Base-by-base conservation (phyloP, 345 rosid species). In the Luvunga scandens region DNA sequence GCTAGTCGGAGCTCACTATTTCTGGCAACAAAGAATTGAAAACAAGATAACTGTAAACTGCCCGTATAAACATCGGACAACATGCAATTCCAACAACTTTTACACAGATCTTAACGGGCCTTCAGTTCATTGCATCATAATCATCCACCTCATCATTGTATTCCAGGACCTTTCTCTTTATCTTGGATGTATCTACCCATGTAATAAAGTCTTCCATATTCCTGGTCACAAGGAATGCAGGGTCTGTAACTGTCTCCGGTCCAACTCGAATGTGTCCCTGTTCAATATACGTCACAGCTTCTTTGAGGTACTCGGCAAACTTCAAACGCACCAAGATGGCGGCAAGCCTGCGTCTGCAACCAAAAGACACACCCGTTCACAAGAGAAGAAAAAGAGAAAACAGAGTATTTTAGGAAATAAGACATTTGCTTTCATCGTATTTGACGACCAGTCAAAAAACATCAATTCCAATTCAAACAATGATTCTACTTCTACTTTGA, bases 191-290 rank as follows among this genome's bases (percentile, higher is more conserved):
- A 84, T 95, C 99, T 48, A 92, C 98, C 98, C 97, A 95, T 1
- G 99, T 95, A 69, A 92, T 86, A 24, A 92, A 93, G 85, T 95
- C 98, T 80, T 95, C 98, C 95, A 91, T 92, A 76, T 92, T 95
- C 85, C 98, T 83, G 1, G 98, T 93, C 28, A 95, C 99, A 2
- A 93, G 87, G 84, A 88, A 95, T 59, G 98, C 94, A 2, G 98
- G 97, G 81, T 95, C 98, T 8, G 91, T 92, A 34, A 95, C 81
- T 0, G 95, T 92, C 60, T 95, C 97, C 0, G 96, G 97, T 65
- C 99, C 98, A n/a, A 92, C 97, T 73, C 97, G 91, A 77, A 95
- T 77, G 78, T 95, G 98, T 48, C 97, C 97, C 83, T 95, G 99
- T 86, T 93, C 95, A n/a, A 95, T 92, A 79, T 93, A 93, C 59